Percentiles rank a stretch among this genome's conserved stretches.
Conservation (phyloP, 2,329 filamentous ascomycete genomes). For the Alternaria arbusti region DNA sequence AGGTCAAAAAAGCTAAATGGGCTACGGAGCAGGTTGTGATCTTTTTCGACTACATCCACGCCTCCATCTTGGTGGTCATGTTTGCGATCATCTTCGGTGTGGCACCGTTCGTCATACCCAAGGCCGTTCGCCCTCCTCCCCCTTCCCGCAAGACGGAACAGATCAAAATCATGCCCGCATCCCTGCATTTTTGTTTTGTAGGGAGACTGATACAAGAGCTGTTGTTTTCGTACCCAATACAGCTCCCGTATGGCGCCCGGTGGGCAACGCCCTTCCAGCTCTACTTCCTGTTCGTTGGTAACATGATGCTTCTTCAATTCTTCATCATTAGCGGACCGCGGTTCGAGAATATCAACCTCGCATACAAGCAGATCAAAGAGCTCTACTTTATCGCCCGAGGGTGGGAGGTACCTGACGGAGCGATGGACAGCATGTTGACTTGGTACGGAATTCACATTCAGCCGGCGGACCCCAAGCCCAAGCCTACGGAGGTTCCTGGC, state of each 20-base stretch:
- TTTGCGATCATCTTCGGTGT: not conserved
- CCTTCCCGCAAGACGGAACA: not conserved
- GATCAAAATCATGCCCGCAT: not conserved
- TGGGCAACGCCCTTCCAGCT: not conserved
- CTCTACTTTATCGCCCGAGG: not conserved
- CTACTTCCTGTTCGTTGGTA: not conserved
- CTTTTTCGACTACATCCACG: not conserved
- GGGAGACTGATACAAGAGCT: not conserved
- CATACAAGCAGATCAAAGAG: not conserved
- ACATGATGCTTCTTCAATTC: constrained; percentile 1
- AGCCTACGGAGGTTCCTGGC: not conserved
- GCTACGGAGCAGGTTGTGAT: not conserved
- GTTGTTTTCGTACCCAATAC: not conserved
- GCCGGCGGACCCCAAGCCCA: not conserved
- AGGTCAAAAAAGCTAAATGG: not conserved
- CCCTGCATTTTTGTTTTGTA: not conserved
- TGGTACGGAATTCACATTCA: not conserved
- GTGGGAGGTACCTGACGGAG: not conserved
- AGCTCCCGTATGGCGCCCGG: not conserved
- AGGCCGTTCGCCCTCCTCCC: not conserved
- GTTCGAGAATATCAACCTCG: not conserved
- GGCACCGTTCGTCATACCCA: not conserved
- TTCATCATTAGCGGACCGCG: not conserved
- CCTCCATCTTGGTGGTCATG: not conserved
- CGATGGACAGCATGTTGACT: not conserved